Evolutionary conservation across 1,284 basidiomycete species (phyloP).

Genomic region (Trichosporon sp.): DNA sequence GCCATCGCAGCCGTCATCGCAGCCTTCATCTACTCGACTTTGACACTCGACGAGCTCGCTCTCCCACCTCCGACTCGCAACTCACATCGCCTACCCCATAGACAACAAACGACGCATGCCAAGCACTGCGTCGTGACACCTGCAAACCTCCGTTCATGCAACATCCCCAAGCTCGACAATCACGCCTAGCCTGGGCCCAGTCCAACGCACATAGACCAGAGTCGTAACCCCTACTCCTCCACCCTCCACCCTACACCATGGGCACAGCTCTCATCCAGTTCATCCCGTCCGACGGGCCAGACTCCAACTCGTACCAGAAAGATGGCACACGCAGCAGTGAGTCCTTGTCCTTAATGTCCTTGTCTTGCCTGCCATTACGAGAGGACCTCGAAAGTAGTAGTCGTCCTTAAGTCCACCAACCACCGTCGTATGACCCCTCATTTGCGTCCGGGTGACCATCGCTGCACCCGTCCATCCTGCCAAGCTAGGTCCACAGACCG

Average conservation of each 20-base stretch:
- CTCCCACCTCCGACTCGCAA: not conserved
- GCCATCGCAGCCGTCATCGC: not conserved
- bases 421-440: not conserved
- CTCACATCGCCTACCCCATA: not conserved
- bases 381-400: not conserved
- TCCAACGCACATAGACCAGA: slow-evolving; percentile 5
- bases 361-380: too few species aligned
- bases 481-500: not conserved
- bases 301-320: slow-evolving; percentile 17
- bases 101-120: not conserved
- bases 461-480: not conserved
- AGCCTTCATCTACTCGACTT: not conserved
- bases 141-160: not conserved
- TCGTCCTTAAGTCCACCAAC: slow-evolving; percentile 1
- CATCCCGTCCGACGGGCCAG: slow-evolving; percentile 17
- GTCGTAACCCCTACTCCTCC: not conserved
- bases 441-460: not conserved
- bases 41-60: not conserved
- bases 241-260: not conserved
- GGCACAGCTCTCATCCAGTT: slow-evolving; percentile 17
- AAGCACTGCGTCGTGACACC: not conserved
- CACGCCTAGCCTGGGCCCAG: not conserved
- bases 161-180: not conserved
- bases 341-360: not conserved
- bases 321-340: slow-evolving; percentile 13